phyloP scores from a whole-genome alignment of 2,329 filamentous ascomycete species.

The Diaporthe sp. region DNA sequence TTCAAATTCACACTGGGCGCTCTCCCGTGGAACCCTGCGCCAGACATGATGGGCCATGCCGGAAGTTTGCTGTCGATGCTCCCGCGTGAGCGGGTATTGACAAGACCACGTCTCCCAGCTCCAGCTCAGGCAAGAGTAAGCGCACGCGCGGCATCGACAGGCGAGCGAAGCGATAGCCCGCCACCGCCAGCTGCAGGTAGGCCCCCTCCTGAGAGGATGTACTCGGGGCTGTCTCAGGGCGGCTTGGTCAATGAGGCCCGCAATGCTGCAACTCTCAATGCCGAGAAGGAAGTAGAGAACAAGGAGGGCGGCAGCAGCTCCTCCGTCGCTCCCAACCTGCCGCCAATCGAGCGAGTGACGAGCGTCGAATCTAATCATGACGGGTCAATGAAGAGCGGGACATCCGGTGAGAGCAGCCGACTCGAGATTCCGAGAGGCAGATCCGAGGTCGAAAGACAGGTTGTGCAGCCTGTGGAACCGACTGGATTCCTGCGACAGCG shows the following conservation, averaged over 20 bases:
- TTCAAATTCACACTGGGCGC: constrained; percentile 81
- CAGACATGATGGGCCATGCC: constrained; percentile 38
- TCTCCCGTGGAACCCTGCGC: constrained; percentile 46
- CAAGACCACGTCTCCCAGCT: constrained; percentile 76
- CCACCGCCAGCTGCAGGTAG: constrained; percentile 53
- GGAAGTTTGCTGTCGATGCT: constrained; percentile 67
- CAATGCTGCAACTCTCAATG: constrained; percentile 57
- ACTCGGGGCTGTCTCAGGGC: constrained; percentile 60
- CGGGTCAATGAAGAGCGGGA: constrained; percentile 37
- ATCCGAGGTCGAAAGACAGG: constrained; percentile 45
- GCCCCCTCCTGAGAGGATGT: constrained; percentile 59
- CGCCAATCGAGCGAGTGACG: constrained; percentile 41
- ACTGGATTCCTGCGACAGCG: constrained; percentile 58
- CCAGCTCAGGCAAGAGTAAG: constrained; percentile 76
- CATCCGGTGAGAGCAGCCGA: constrained; percentile 17
- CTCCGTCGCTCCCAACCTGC: constrained; percentile 39
- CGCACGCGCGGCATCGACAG: constrained; percentile 46
- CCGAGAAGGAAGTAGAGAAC: constrained; percentile 40
- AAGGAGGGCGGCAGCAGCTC: constrained; percentile 32
- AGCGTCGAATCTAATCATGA: constrained; percentile 36
- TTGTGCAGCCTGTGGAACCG: constrained; percentile 61
- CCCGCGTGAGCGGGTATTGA: constrained; percentile 72
- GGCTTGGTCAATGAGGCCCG: constrained; percentile 64
- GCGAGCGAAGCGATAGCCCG: constrained; percentile 52
- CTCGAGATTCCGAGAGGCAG: constrained; percentile 8